Percentiles rank a stretch among this genome's conserved stretches.
These are phyloP conservation scores for Saccharum spontaneum DNA, from an alignment of 176 grass and related monocot species.

Conservation along the genomic window DNA sequence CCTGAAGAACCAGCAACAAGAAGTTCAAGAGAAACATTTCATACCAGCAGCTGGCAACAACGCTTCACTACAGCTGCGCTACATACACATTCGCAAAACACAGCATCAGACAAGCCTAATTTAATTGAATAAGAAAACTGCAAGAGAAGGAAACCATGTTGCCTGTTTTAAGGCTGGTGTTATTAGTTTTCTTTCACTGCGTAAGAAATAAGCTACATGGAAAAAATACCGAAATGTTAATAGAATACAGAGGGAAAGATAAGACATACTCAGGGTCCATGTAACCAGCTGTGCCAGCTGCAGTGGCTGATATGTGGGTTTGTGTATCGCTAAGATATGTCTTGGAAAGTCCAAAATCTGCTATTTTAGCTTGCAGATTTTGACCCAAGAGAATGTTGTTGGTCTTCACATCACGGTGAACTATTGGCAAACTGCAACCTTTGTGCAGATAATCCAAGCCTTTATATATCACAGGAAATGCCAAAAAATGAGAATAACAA, in stretches of 20 bases:
- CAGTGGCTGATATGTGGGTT: slow-evolving; percentile 26
- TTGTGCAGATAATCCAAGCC: slow-evolving; percentile 64
- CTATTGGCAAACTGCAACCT: slow-evolving; percentile 33
- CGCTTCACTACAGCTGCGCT: not conserved
- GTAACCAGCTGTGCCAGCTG: slow-evolving; percentile 53
- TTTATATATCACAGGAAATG: slow-evolving; percentile 2
- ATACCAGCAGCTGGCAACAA: not conserved
- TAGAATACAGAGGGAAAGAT: not conserved
- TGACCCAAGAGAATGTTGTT: slow-evolving; percentile 56
- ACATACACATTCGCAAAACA: not conserved
- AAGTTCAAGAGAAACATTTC: not conserved
- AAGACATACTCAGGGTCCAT: slow-evolving; percentile 62
- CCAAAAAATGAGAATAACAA: not conserved
- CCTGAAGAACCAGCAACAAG: not conserved
- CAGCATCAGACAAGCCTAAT: not conserved
- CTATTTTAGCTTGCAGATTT: slow-evolving; percentile 46
- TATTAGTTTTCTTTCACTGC: not conserved
- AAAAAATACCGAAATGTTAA: not conserved
- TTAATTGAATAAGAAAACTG: not conserved
- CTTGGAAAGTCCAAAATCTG: slow-evolving; percentile 62
- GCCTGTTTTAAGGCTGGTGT: too few species aligned
- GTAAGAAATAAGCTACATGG: not conserved
- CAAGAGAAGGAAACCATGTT: not conserved
- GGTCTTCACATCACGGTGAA: slow-evolving; percentile 61
- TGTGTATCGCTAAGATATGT: slow-evolving; percentile 12